A percentile compares a stretch with the other conserved stretches of the same genome.
These are phyloP conservation scores for Neophaeococcomyces aloes DNA, from an alignment of 2,329 filamentous ascomycete genomes.

Conservation along the genomic window DNA sequence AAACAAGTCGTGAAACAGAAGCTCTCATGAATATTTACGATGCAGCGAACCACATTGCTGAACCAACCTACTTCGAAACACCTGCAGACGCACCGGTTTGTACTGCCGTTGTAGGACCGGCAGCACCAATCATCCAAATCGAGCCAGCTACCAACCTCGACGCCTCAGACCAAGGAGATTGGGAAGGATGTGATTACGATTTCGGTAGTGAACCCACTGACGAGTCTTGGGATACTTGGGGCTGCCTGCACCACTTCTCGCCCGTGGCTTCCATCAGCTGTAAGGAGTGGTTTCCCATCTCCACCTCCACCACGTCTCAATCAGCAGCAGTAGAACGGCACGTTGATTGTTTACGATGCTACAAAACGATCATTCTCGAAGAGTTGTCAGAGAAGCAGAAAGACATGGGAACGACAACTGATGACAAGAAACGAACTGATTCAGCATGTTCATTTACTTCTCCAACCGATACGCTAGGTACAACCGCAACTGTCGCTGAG, in stretches of 20 bases:
- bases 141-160: conserved; percentile 7
- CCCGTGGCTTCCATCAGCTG: conserved; percentile 10
- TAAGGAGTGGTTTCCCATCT: conserved; percentile 5
- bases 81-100: neutral
- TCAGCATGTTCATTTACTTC: neutral
- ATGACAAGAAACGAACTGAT: neutral
- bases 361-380: conserved; percentile 9
- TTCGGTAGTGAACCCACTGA: conserved; percentile 23
- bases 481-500: neutral
- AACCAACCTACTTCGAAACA: neutral
- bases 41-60: neutral
- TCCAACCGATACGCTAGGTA: neutral
- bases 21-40: too few relatives aligned
- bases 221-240: conserved; percentile 13
- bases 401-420: neutral
- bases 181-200: conserved; percentile 29
- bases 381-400: neutral
- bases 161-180: conserved; percentile 17
- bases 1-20: too few relatives aligned
- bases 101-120: neutral
- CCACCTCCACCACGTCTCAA: neutral
- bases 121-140: neutral
- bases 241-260: conserved; percentile 12
- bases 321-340: conserved; percentile 4
- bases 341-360: conserved; percentile 16